Base-by-base conservation (phyloP, 2,329 filamentous ascomycete species). In the Colletotrichum eremochloae region DNA sequence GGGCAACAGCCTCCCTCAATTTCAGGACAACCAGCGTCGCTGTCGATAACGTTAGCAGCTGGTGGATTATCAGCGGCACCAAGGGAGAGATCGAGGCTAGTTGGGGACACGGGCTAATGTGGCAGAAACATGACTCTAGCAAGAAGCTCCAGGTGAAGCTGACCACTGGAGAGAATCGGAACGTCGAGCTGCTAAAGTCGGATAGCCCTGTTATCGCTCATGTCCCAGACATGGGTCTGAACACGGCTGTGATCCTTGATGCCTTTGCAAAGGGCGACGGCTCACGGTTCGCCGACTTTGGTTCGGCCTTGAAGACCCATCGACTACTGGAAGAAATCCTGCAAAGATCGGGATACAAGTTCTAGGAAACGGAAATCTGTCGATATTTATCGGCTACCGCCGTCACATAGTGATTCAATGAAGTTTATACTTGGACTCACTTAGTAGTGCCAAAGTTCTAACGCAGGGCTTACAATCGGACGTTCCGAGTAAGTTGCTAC, bases 11-110 rank as follows among this genome's bases (percentile, higher is more conserved):
- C 14, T 79, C 78, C 18, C 68, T 83, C 36, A 73, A 72, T 53
- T 76, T 75, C 42, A 77, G 78, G 46, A 76, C 77, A 9, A 52
- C 76, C 2, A 67, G 63, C 3, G 50, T 48, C 1, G 44, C 76
- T 0, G 68, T 78, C 9, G 77, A 80, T 57, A 74, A 68, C 6
- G 68, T 69, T n/a, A 74, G 72, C 12, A 63, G 80, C 31, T 77
- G 76, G 18, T 84, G 81, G 81, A 68, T 79, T 38, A 83, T 84
- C 67, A 78, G 79, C 1, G 82, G 82, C 20, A 81, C 78, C 8
- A 75, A 82, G 62, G 82, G 81, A 0, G 80, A 82, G 75, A 75
- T 82, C 20, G 78, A 79, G 60, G 48, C 80, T 33, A 75, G 74
- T 5, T 58, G 75, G 38, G 31, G 29, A 24, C 15, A 36, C 9